A percentile compares a stretch with the other conserved stretches of the same genome.
Evolutionary conservation across 2,329 filamentous ascomycete species (phyloP).

Genomic region (Aspergillus pseudoterreus): DNA sequence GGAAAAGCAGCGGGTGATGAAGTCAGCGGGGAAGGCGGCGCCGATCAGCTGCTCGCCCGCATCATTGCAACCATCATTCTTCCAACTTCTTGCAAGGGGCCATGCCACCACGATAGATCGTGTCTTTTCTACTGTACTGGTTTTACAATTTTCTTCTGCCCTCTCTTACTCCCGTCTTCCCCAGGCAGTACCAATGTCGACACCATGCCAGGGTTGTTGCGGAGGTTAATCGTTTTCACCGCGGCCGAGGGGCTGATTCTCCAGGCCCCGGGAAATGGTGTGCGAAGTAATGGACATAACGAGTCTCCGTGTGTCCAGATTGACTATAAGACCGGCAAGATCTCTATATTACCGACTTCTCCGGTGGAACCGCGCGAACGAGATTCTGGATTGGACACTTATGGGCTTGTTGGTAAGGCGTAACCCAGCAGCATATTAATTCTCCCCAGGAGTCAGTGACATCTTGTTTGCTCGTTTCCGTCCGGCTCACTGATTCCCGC

Average conservation of each 20-base stretch:
- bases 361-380: constrained; percentile 23
- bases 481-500: not conserved
- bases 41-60: not conserved
- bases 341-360: constrained; percentile 44
- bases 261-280: constrained; percentile 60
- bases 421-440: not conserved
- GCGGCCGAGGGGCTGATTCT: constrained; percentile 79
- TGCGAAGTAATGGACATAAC: constrained; percentile 47
- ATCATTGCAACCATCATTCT: not conserved
- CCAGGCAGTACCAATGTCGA: constrained; percentile 9
- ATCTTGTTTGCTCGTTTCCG: not conserved
- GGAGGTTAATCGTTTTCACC: constrained; percentile 76
- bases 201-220: constrained; percentile 70
- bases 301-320: constrained; percentile 61
- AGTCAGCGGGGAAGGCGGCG: not conserved
- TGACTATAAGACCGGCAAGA: constrained; percentile 60
- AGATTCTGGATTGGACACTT: constrained; percentile 44
- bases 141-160: not conserved
- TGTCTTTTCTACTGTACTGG: too few species aligned
- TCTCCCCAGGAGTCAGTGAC: too few species aligned
- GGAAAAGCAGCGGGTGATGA: constrained; percentile 5
- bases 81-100: not conserved
- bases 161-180: not conserved
- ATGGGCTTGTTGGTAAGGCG: constrained; percentile 55
- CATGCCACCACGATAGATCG: not conserved